Conservation (phyloP, 768 basidiomycete species). For the Pholiota microspora region DNA sequence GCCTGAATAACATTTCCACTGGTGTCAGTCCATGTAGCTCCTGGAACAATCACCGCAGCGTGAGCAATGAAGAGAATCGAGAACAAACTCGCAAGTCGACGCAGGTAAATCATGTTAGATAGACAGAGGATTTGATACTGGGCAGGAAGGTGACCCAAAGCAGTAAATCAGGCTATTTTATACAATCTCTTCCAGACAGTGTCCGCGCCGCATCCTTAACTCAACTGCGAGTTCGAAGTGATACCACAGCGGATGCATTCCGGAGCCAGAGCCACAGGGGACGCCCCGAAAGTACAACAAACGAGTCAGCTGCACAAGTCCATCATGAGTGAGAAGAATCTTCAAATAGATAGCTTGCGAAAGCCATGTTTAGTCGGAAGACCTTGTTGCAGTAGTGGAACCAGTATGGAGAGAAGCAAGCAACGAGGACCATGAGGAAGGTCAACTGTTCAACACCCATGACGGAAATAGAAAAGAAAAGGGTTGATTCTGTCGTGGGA, state of each 20-base stretch:
- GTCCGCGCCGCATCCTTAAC: background rate
- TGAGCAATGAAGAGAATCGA: constrained; percentile 16
- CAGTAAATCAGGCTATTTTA: background rate
- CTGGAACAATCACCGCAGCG: constrained; percentile 53
- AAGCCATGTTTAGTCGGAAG: too few relatives aligned
- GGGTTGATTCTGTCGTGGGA: too few relatives aligned
- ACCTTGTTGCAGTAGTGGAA: background rate
- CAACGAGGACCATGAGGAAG: background rate
- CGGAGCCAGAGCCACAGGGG: background rate
- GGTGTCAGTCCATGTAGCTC: constrained; percentile 62
- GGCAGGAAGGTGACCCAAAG: background rate
- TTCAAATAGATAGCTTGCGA: background rate
- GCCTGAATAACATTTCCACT: constrained; percentile 61
- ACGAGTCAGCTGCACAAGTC: background rate
- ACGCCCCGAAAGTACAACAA: too few relatives aligned
- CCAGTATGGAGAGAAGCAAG: background rate
- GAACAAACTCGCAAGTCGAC: constrained; percentile 10
- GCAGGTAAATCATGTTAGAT: constrained; percentile 20
- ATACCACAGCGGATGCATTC: background rate
- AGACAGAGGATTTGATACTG: too few relatives aligned
- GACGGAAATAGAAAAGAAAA: too few relatives aligned
- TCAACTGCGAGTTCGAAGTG: background rate
- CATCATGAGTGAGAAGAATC: background rate
- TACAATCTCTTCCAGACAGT: background rate
- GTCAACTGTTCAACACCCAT: background rate